Conservation (phyloP, 768 basidiomycete genomes). For the Tricholoma flavovirens region DNA sequence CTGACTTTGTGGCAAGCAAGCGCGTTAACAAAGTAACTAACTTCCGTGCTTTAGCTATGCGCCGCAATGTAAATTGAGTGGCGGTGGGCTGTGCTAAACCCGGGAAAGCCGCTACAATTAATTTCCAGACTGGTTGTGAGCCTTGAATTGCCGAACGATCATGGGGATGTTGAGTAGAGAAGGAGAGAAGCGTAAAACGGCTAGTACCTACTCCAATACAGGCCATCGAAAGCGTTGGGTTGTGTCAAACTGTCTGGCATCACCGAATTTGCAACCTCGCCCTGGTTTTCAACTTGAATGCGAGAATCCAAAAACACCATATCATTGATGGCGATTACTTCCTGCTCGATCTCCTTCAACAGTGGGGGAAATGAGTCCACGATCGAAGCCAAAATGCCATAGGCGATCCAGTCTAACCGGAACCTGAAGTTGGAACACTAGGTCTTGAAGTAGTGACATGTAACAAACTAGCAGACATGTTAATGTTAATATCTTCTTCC, state of each 20-base stretch:
- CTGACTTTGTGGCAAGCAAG: conserved; percentile 72
- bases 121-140: conserved; percentile 27
- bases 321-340: conserved; percentile 73
- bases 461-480: conserved; percentile 65
- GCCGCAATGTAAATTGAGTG: conserved; percentile 49
- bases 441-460: not conserved
- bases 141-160: conserved; percentile 28
- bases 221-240: not conserved
- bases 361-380: conserved; percentile 92
- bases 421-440: not conserved
- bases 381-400: conserved; percentile 86
- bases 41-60: conserved; percentile 75
- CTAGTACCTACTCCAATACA: conserved; percentile 15
- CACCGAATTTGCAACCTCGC: not conserved
- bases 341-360: conserved; percentile 72
- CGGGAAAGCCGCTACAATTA: conserved; percentile 10
- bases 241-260: not conserved
- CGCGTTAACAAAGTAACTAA: conserved; percentile 76
- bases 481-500: conserved; percentile 47
- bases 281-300: not conserved
- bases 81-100: conserved; percentile 22
- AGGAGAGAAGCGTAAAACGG: conserved; percentile 26
- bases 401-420: conserved; percentile 83
- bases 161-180: conserved; percentile 30
- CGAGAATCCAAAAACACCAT: conserved; percentile 41